These are phyloP conservation scores for Cyclocybe aegerita DNA, from an alignment of 768 basidiomycete species.

Conservation along the genomic window DNA sequence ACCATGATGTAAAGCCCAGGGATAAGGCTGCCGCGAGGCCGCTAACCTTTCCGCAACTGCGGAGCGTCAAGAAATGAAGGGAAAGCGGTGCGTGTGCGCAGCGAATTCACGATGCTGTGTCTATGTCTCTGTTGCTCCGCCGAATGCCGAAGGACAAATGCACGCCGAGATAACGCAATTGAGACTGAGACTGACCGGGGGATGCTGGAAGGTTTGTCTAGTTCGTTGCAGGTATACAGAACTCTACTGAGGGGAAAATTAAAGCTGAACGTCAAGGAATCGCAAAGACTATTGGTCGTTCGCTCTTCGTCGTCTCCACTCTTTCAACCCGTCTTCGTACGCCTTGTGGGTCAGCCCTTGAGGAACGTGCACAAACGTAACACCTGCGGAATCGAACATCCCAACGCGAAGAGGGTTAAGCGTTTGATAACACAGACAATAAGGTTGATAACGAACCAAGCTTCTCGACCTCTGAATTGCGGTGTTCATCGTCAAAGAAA, in stretches of 20 bases:
- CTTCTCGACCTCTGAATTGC: constrained; percentile 62
- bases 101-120: too few relatives aligned
- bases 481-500: constrained; percentile 71
- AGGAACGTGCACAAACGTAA: constrained; percentile 76
- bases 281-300: constrained; percentile 2
- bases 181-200: too few relatives aligned
- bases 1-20: too few relatives aligned
- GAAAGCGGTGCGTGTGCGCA: too few relatives aligned
- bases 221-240: not conserved
- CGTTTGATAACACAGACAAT: not conserved
- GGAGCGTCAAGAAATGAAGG: too few relatives aligned
- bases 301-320: constrained; percentile 61
- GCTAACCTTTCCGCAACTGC: too few relatives aligned
- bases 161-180: not conserved
- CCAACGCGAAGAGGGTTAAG: not conserved
- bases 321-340: constrained; percentile 68
- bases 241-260: too few relatives aligned
- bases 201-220: not conserved
- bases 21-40: too few relatives aligned
- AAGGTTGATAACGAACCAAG: constrained; percentile 39
- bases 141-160: too few relatives aligned
- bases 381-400: constrained; percentile 45
- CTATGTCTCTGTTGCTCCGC: too few relatives aligned
- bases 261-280: not conserved
- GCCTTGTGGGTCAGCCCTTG: constrained; percentile 57